Base-by-base conservation (phyloP, 805 yeast genomes). In the Kodamaea leandrae region DNA sequence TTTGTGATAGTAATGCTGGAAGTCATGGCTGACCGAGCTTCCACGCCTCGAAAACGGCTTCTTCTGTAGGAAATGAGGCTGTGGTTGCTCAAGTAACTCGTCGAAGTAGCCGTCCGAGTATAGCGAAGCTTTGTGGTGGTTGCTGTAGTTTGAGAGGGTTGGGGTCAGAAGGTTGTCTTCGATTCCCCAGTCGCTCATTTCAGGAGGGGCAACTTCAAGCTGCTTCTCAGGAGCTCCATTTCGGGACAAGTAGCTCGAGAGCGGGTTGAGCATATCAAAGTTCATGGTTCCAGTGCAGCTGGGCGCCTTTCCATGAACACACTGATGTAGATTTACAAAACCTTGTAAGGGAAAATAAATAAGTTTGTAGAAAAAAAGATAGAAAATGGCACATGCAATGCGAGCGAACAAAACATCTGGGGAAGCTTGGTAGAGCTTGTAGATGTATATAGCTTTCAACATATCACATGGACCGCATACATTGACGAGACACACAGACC, bases 181-280 rank as follows among this genome's bases (percentile, higher is more conserved):
- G 16, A 64, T 63, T 5, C 70, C 70, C 70, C 70, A 64, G 45
- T 63, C 69, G 37, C 66, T 59, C 42, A 56, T 37, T 21, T 44
- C 51, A 12, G 33, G 38, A 9, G 10, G 21, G 4, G 10, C 33
- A 4, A 17, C 21, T 3, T 17, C 33, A n/a, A 14, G 18, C 20
- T 14, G 28, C 41, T 38, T 44, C 49, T 13, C 39, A 14, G 33
- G 23, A n/a, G 33, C 24, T 13, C 35, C 36, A 25, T 38, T 21
- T 25, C 46, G 32, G 37, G 45, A 44, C 49, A 57, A 19, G 44
- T 57, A 60, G 8, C 49, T 51, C n/a, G 64, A 51, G 34, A 58
- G 48, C 17, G 58, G 62, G 41, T 54, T 51, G 30, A 53, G 48
- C 39, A 56, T 39, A 40, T 58, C 64, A 37, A 59, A 53, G 47